These are phyloP conservation scores for Jamesozyma rosinii DNA, from an alignment of 805 yeast genomes.

Conservation along the genomic window DNA sequence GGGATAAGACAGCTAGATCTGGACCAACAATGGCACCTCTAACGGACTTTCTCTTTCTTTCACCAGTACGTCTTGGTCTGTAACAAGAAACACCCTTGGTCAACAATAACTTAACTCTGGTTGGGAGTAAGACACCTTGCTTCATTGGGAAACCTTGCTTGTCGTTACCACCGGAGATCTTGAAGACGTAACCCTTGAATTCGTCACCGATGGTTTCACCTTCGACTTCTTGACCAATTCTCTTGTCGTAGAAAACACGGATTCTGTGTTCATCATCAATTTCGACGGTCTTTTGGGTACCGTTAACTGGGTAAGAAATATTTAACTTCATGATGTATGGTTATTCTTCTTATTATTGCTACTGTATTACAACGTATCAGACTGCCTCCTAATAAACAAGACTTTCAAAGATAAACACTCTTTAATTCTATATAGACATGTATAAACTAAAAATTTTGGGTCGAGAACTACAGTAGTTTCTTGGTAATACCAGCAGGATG, in stretches of 20 bases:
- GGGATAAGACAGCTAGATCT: conserved; percentile 90
- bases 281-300: conserved; percentile 96
- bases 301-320: conserved; percentile 99
- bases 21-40: conserved; percentile 98
- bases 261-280: conserved; percentile 98
- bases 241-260: conserved; percentile 97
- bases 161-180: conserved; percentile 99
- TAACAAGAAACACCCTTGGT: conserved; percentile 93
- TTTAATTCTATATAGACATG: no score
- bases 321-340: conserved; percentile 54
- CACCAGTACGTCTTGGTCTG: conserved; percentile 99
- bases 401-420: no score
- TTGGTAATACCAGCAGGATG: neutral
- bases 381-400: no score
- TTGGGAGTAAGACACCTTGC: conserved; percentile 99
- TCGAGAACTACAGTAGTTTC: neutral
- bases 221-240: conserved; percentile 99
- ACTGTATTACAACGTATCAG: neutral
- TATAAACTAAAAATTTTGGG: no score
- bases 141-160: conserved; percentile 99
- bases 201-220: conserved; percentile 98
- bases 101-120: conserved; percentile 93
- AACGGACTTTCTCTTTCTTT: conserved; percentile 99
- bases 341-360: conserved; percentile 2
- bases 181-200: conserved; percentile 98